These are phyloP conservation scores for Dujonia santamariae DNA, from an alignment of 1,139 yeast species.

Conservation along the genomic window DNA sequence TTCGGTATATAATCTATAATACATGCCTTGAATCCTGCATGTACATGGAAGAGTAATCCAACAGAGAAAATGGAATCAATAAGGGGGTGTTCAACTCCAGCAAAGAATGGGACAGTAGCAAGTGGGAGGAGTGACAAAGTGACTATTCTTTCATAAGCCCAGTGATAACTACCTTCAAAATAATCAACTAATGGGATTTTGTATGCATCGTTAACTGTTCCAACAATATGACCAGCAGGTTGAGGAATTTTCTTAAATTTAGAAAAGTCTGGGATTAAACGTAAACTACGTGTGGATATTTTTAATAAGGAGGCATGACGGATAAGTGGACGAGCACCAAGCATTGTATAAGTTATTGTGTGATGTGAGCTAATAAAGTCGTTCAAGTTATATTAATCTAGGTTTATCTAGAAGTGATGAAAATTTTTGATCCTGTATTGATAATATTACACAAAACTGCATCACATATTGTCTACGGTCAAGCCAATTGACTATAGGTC, in stretches of 20 bases:
- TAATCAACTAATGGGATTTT: constrained; percentile 58
- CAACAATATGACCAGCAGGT: constrained; percentile 68
- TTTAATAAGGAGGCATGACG: background rate
- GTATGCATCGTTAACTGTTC: constrained; percentile 80
- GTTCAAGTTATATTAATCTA: too few relatives aligned
- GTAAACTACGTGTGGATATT: constrained; percentile 13
- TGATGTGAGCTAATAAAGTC: too few relatives aligned
- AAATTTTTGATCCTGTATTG: too few relatives aligned
- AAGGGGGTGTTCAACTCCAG: constrained; percentile 63
- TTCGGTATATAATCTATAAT: constrained; percentile 86
- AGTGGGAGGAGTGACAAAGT: constrained; percentile 75
- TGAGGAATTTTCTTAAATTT: constrained; percentile 49
- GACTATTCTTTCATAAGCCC: constrained; percentile 77
- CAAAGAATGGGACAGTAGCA: constrained; percentile 65
- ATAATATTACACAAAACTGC: too few relatives aligned
- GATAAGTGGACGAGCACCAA: background rate
- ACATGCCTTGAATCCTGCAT: constrained; percentile 81
- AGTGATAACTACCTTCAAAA: constrained; percentile 82
- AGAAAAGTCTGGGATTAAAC: constrained; percentile 43
- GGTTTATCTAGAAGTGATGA: too few relatives aligned
- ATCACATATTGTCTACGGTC: too few relatives aligned
- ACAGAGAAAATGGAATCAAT: constrained; percentile 68
- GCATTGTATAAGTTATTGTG: too few relatives aligned
- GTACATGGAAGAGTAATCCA: constrained; percentile 66
- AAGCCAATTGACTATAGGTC: too few relatives aligned